Evolutionary conservation across 768 basidiomycete species (phyloP).

Genomic region (Tulasnella sp.): DNA sequence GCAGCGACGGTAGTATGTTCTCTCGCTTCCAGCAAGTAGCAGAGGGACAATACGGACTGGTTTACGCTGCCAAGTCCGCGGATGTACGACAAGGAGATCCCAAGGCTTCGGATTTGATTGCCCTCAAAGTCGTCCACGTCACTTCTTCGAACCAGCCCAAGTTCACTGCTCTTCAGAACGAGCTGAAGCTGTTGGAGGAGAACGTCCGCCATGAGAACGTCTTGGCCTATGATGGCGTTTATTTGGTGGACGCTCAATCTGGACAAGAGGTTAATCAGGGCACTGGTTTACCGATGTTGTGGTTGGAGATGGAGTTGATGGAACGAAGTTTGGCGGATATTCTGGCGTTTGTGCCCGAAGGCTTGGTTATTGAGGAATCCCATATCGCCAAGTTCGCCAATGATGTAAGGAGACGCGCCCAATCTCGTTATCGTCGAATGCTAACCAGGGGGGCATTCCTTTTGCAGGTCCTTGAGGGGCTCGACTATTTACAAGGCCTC

Average conservation of each 20-base stretch:
- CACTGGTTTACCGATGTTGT: constrained; percentile 49
- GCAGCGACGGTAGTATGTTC: constrained; percentile 51
- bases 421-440: background rate
- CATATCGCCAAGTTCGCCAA: constrained; percentile 65
- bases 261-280: constrained; percentile 37
- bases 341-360: constrained; percentile 46
- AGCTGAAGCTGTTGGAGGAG: constrained; percentile 53
- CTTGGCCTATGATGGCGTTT: constrained; percentile 48
- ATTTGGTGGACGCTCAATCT: constrained; percentile 45
- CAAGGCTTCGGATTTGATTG: constrained; percentile 39
- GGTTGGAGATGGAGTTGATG: constrained; percentile 89
- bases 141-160: constrained; percentile 40
- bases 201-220: constrained; percentile 54
- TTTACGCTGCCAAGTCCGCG: constrained; percentile 38
- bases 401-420: constrained; percentile 55
- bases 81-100: background rate
- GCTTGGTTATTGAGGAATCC: constrained; percentile 57
- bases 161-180: constrained; percentile 52
- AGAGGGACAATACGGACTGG: constrained; percentile 73
- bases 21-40: constrained; percentile 72
- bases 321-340: constrained; percentile 80
- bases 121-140: constrained; percentile 67
- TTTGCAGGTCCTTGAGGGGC: constrained; percentile 51
- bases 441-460: background rate
- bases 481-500: constrained; percentile 56